Evolutionary conservation across 148 eudicot species (phyloP).

Genomic region (Nepenthes mirabilis): DNA sequence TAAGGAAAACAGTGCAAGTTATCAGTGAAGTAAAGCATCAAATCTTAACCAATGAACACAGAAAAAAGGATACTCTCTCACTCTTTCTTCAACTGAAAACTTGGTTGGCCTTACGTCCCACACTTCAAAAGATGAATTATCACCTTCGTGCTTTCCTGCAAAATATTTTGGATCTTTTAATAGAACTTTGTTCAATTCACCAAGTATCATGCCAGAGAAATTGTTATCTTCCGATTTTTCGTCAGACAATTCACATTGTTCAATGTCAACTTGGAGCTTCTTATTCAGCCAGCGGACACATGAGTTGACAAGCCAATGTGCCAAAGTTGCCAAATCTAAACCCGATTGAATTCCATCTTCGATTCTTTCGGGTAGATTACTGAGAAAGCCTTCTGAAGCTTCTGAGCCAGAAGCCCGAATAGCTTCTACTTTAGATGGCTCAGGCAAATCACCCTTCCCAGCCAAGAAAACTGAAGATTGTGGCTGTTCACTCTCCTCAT

Average conservation of each 20-base stretch:
- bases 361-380: constrained; percentile 50
- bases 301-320: constrained; percentile 51
- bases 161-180: constrained; percentile 56
- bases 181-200: constrained; percentile 36
- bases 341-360: constrained; percentile 63
- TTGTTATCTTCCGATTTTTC: constrained; percentile 25
- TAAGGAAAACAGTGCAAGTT: constrained; percentile 26
- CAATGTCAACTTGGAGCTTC: constrained; percentile 17
- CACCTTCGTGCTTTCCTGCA: constrained; percentile 30
- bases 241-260: constrained; percentile 16
- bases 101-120: constrained; percentile 9
- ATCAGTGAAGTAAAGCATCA: constrained; percentile 1
- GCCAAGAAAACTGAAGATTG: constrained; percentile 9
- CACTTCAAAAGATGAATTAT: constrained; percentile 10
- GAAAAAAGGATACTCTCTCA: constrained; percentile 80
- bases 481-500: constrained; percentile 32
- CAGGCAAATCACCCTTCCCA: constrained; percentile 7
- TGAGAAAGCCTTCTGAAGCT: constrained; percentile 52
- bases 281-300: constrained; percentile 48
- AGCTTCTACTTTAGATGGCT: constrained; percentile 19
- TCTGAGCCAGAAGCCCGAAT: constrained; percentile 20
- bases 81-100: constrained; percentile 21
- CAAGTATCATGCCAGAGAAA: constrained; percentile 20
- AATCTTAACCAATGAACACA: background rate
- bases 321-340: constrained; percentile 60